Conservation (phyloP, 352 stramenopile genomes). For the Phytophthora macrochlamydospora region DNA sequence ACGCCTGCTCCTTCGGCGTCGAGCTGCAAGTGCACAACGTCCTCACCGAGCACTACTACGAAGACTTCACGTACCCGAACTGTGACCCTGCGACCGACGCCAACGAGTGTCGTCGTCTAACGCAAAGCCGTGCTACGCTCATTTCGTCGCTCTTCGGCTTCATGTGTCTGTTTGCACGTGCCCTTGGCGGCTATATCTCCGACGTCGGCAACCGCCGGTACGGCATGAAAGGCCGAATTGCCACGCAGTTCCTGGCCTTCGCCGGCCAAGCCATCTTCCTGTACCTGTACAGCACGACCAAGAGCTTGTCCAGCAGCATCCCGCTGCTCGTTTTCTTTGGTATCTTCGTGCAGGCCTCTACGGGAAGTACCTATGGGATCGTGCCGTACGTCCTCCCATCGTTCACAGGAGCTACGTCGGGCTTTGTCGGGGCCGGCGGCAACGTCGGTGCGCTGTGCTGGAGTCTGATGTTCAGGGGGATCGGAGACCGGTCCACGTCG, state of each 20-base stretch:
- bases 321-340: constrained; percentile 88
- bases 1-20: constrained; percentile 94
- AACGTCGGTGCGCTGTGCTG: constrained; percentile 60
- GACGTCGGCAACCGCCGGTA: constrained; percentile 75
- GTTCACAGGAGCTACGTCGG: constrained; percentile 50
- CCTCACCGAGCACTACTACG: constrained; percentile 90
- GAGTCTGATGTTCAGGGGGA: constrained; percentile 59
- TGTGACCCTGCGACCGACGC: constrained; percentile 37
- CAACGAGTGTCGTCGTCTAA: constrained; percentile 32
- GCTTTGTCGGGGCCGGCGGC: constrained; percentile 58
- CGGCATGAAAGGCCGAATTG: constrained; percentile 89
- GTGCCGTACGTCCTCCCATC: constrained; percentile 55
- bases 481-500: constrained; percentile 39
- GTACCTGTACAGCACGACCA: constrained; percentile 80
- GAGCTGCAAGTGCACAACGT: constrained; percentile 96
- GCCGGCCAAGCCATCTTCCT: constrained; percentile 77
- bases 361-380: constrained; percentile 60
- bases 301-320: constrained; percentile 60
- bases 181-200: constrained; percentile 82
- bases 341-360: constrained; percentile 76
- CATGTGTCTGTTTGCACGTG: constrained; percentile 93
- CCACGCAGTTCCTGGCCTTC: constrained; percentile 80
- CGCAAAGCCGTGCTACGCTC: constrained; percentile 57
- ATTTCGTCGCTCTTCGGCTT: constrained; percentile 93
- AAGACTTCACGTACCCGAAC: constrained; percentile 77